phyloP scores from a whole-genome alignment of 2,329 filamentous ascomycete genomes.

The Sclerotinia minor region DNA sequence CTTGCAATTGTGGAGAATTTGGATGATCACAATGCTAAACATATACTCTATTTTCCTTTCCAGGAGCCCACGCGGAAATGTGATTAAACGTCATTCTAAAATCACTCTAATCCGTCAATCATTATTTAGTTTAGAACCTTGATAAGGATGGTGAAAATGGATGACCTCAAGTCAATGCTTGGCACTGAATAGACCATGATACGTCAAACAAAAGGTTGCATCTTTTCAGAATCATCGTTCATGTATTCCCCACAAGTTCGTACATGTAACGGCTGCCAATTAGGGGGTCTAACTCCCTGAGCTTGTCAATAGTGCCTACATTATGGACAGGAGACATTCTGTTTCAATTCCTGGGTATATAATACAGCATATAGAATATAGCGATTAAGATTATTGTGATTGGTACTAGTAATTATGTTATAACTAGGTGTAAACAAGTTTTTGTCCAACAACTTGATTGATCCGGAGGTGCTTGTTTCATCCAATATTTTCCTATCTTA shows the following conservation, averaged over 20 bases:
- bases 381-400: not conserved
- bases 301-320: constrained; percentile 3
- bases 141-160: not conserved
- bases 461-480: not conserved
- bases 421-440: not conserved
- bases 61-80: not conserved
- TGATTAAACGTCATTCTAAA: constrained; percentile 2
- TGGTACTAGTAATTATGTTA: not conserved
- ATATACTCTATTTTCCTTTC: not conserved
- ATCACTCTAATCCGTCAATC: not conserved
- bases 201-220: not conserved
- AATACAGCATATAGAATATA: not conserved
- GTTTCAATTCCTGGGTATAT: not conserved
- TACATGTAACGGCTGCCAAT: constrained; percentile 4
- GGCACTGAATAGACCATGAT: not conserved
- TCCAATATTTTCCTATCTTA: not conserved
- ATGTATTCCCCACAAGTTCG: constrained; percentile 16
- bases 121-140: not conserved
- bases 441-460: not conserved
- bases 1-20: constrained; percentile 3
- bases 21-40: constrained; percentile 6
- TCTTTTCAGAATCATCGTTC: not conserved
- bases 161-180: not conserved
- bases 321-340: not conserved
- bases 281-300: not conserved